Conservation (phyloP, 202 grass and related monocot genomes). For the Panicum hallii region DNA sequence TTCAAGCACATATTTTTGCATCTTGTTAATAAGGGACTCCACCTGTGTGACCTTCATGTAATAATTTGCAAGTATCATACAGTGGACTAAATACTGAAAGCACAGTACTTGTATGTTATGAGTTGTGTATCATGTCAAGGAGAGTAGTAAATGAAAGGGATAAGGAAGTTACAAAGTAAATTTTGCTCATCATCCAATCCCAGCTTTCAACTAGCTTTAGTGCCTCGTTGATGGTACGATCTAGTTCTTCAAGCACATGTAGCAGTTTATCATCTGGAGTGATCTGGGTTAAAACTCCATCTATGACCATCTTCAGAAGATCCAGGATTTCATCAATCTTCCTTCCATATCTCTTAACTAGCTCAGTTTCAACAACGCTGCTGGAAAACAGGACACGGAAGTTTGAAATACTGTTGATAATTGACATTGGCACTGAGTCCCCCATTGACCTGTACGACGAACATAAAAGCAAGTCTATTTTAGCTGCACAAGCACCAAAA, state of each 20-base stretch:
- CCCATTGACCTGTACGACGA: conserved; percentile 56
- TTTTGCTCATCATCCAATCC: conserved; percentile 73
- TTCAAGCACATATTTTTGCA: conserved; percentile 50
- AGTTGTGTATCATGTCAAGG: not conserved
- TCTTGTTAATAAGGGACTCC: conserved; percentile 58
- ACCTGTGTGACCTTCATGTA: conserved; percentile 59
- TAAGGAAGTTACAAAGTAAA: conserved; percentile 67
- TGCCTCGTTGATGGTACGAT: conserved; percentile 52
- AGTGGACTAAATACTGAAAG: not conserved
- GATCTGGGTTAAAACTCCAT: conserved; percentile 46
- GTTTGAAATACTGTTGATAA: conserved; percentile 55
- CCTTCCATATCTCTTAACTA: conserved; percentile 60
- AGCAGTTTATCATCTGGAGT: conserved; percentile 59
- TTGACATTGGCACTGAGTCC: conserved; percentile 45
- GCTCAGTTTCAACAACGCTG: conserved; percentile 39
- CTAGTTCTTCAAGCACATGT: conserved; percentile 48
- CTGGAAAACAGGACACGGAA: conserved; percentile 51
- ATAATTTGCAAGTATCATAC: conserved; percentile 15
- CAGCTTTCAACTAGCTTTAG: conserved; percentile 62
- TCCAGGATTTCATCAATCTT: conserved; percentile 58
- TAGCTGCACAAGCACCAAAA: not conserved
- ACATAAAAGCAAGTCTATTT: conserved; percentile 7
- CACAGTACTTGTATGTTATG: not conserved
- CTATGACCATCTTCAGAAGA: conserved; percentile 50
- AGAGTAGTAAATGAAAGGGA: not conserved